Evolutionary conservation across 2,329 filamentous ascomycete species (phyloP), one percentile per base, ranked within the genome.

Genomic region (Alternaria triticina): DNA sequence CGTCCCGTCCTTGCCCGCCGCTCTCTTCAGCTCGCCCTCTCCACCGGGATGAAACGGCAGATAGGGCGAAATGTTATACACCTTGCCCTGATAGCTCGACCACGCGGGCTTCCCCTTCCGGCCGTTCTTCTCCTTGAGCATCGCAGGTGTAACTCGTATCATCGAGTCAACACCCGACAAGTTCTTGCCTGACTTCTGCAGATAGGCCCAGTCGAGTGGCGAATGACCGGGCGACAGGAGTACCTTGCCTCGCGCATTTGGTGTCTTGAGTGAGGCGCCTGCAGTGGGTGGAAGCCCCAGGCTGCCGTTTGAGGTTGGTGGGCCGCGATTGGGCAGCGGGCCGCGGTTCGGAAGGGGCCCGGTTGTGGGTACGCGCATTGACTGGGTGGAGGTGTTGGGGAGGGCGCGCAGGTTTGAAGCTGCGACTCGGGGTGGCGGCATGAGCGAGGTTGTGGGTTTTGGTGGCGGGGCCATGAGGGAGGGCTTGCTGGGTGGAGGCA

Each of bases 1-100:
- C 25, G 80, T 85, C 1, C 86, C 88, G 71, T 97, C 90, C 77
- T 92, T 94, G 69, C 89, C 92, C 1, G 82, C 86, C 30, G 85
- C 91, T 74, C 97, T 95, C 82, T 90, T 94, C 72, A 96, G 79
- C 81, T 96, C 92, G 5, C 89, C 88, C 71, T 90, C 88, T 9
- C 92, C 96, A 22, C 96, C 96, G 0, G 96, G 96, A 78, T 99
- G 96, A 77, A 94, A 99, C 1, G 91, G 89, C 36, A 94, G 78
- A 77, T 98, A 99, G 0, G 95, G 93, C 0, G 90, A 91, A 61
- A 99, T 90, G 75, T 98, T 98, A 82, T 98, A 99, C 27, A 98
- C 95, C 74, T 92, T 91, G 1, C 95, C 94, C 64, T 93, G 91
- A 64, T 97, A 90, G 1, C 89, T 92, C 64, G 91, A 96, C 96